Percentiles rank a stretch among this genome's conserved stretches.
These are phyloP conservation scores for Sphaerostilbella broomeana DNA, from an alignment of 2,329 filamentous ascomycete species.

Conservation along the genomic window DNA sequence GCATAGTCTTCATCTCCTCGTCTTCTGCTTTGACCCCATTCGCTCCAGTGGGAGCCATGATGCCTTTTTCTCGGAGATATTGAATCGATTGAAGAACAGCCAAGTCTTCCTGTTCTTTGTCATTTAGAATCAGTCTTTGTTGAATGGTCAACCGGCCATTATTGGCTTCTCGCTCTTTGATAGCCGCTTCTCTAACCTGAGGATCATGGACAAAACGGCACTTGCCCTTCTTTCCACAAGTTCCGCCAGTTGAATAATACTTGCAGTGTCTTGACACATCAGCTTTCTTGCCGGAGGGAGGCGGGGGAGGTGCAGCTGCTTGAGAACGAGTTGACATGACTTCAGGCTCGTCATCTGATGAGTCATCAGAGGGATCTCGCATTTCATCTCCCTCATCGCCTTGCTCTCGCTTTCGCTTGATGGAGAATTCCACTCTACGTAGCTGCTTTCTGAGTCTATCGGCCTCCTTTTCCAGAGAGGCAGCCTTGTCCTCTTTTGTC, in stretches of 20 bases:
- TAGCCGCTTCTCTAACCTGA: constrained; percentile 54
- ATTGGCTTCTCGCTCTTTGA: constrained; percentile 58
- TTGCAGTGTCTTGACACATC: constrained; percentile 62
- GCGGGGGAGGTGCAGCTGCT: constrained; percentile 25
- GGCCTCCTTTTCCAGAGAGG: constrained; percentile 50
- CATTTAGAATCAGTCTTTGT: constrained; percentile 59
- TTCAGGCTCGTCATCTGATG: constrained; percentile 56
- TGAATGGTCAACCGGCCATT: constrained; percentile 60
- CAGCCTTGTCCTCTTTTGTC: constrained; percentile 55
- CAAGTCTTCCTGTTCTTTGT: constrained; percentile 62
- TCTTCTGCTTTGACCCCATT: constrained; percentile 14
- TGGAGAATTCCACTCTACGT: constrained; percentile 62
- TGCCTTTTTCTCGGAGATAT: constrained; percentile 55
- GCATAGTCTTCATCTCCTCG: constrained; percentile 17
- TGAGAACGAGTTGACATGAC: constrained; percentile 43
- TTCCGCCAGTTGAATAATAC: constrained; percentile 63
- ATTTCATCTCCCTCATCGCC: constrained; percentile 62
- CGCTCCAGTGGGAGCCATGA: constrained; percentile 32
- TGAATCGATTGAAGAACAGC: constrained; percentile 60
- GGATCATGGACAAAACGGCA: constrained; percentile 65
- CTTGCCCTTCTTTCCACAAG: constrained; percentile 67
- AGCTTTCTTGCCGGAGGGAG: constrained; percentile 48
- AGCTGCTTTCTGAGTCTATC: constrained; percentile 59
- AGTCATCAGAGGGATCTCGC: constrained; percentile 45
- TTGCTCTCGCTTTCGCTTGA: constrained; percentile 62